A percentile compares a stretch with the other conserved stretches of the same genome.
Conservation (phyloP, 352 stramenopile species). For the Pythium periplocum region DNA sequence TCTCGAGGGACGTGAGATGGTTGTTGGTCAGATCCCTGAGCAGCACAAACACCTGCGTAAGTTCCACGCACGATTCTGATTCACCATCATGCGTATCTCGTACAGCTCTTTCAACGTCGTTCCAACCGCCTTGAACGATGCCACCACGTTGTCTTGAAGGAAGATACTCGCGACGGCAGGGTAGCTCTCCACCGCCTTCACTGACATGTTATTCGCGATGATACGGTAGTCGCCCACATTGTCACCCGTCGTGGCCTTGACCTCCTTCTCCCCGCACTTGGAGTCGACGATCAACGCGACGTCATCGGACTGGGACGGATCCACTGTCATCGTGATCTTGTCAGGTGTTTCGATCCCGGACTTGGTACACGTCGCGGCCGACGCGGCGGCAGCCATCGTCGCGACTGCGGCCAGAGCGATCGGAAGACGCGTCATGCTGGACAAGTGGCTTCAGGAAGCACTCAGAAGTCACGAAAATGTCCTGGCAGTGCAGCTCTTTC, state of each 20-base stretch:
- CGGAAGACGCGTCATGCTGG: too few species aligned
- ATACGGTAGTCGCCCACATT: slow-evolving; percentile 4
- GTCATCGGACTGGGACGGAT: neutral
- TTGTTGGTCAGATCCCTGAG: slow-evolving; percentile 28
- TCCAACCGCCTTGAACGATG: slow-evolving; percentile 22
- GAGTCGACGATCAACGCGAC: slow-evolving; percentile 5
- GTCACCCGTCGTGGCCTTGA: neutral
- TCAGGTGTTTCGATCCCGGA: slow-evolving; percentile 8
- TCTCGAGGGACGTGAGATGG: slow-evolving; percentile 18
- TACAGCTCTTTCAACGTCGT: slow-evolving; percentile 37
- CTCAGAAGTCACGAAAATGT: too few species aligned
- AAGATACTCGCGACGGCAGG: slow-evolving; percentile 8
- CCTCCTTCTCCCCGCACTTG: slow-evolving; percentile 3
- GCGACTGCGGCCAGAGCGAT: too few species aligned
- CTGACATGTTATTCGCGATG: slow-evolving; percentile 4
- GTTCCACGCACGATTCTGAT: neutral
- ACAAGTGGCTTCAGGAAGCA: too few species aligned
- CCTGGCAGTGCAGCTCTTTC: too few species aligned
- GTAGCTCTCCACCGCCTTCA: slow-evolving; percentile 6
- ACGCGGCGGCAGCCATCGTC: neutral
- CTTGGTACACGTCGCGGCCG: slow-evolving; percentile 3
- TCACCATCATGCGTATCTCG: neutral
- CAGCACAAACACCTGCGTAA: neutral
- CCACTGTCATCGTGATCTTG: slow-evolving; percentile 5
- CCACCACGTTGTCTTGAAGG: slow-evolving; percentile 29